Percentiles rank a stretch among this genome's conserved stretches.
These are phyloP conservation scores for Candida parachauliodes DNA, from an alignment of 805 yeast genomes.

Conservation along the genomic window DNA sequence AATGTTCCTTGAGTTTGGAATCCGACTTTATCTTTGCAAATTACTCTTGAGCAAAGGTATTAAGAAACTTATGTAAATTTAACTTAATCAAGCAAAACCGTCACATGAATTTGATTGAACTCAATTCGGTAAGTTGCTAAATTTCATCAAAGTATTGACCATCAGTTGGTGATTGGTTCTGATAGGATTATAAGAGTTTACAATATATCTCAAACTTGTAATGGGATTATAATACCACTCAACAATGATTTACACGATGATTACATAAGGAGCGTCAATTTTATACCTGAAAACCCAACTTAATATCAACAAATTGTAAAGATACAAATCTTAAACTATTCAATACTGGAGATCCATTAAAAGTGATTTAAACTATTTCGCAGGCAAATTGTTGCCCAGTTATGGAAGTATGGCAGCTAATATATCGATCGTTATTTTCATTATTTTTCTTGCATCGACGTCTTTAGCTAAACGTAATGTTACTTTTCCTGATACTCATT, in stretches of 20 bases:
- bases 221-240: constrained; percentile 68
- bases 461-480: no score
- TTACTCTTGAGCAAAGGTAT: constrained; percentile 89
- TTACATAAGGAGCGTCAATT: constrained; percentile 78
- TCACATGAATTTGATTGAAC: constrained; percentile 82
- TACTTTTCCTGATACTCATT: no score
- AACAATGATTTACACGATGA: constrained; percentile 69
- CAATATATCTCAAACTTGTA: constrained; percentile 72
- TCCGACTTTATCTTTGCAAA: constrained; percentile 76
- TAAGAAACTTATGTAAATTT: constrained; percentile 88
- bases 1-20: constrained; percentile 63
- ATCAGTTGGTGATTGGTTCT: constrained; percentile 79
- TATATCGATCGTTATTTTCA: no score
- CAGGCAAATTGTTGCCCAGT: no score
- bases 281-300: constrained; percentile 69
- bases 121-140: constrained; percentile 93
- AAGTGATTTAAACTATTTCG: no score
- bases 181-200: constrained; percentile 83
- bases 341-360: constrained; percentile 60
- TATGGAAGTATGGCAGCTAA: no score
- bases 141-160: constrained; percentile 75
- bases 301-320: constrained; percentile 90
- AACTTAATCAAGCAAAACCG: constrained; percentile 87
- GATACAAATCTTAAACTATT: constrained; percentile 83
- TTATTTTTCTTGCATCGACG: no score